These are phyloP conservation scores for Microdochium nivale DNA, from an alignment of 2,329 filamentous ascomycete species.

Conservation along the genomic window DNA sequence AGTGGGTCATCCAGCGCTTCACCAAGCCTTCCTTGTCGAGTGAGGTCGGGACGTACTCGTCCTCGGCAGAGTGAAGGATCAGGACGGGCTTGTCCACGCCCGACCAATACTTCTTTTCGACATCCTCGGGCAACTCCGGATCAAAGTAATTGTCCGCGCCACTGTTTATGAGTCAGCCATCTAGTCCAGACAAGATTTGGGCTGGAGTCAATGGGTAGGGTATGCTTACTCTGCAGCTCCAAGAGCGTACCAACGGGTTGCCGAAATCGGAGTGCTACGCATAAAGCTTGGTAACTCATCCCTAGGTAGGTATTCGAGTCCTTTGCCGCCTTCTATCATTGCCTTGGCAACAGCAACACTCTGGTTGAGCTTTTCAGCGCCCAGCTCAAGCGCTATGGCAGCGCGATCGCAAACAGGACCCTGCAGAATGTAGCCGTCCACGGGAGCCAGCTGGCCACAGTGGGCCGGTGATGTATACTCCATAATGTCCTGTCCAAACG, in stretches of 20 bases:
- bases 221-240: conserved; percentile 37
- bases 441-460: conserved; percentile 31
- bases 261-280: conserved; percentile 36
- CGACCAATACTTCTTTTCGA: conserved; percentile 57
- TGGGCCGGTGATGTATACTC: conserved; percentile 39
- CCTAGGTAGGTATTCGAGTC: conserved; percentile 44
- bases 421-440: conserved; percentile 74
- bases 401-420: conserved; percentile 74
- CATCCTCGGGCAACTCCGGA: conserved; percentile 31
- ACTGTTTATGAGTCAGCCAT: conserved; percentile 20
- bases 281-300: conserved; percentile 31
- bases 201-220: not conserved
- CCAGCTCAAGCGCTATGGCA: conserved; percentile 38
- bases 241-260: conserved; percentile 43
- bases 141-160: conserved; percentile 77
- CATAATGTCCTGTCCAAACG: conserved; percentile 40
- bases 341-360: conserved; percentile 39
- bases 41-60: conserved; percentile 52
- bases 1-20: conserved; percentile 43
- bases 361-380: conserved; percentile 30
- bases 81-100: conserved; percentile 50
- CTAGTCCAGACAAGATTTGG: not conserved
- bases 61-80: conserved; percentile 55
- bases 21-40: conserved; percentile 52
- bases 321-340: conserved; percentile 46